Conservation (phyloP, 352 stramenopile species). For the Globisporangium mamillatum region DNA sequence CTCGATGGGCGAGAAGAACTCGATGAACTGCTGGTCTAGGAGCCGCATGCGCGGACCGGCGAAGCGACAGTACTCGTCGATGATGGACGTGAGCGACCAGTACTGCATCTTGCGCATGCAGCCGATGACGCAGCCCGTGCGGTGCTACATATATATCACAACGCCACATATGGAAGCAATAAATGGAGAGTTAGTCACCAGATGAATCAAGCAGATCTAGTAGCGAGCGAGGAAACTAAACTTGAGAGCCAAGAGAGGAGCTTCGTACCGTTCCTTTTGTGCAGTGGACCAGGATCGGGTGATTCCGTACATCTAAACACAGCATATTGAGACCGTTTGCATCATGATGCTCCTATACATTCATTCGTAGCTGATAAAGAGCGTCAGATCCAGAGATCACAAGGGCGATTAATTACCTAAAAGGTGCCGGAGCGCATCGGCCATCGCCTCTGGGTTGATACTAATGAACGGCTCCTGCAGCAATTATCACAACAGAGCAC, state of each 20-base stretch:
- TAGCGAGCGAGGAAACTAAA: neutral
- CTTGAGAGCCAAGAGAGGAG: neutral
- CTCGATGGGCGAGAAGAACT: constrained; percentile 83
- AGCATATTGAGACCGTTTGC: neutral
- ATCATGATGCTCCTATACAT: too few relatives aligned
- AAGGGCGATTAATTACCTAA: constrained; percentile 36
- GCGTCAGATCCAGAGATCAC: neutral
- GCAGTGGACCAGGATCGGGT: constrained; percentile 86
- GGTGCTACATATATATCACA: constrained; percentile 39
- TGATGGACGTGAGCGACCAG: constrained; percentile 85
- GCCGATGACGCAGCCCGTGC: constrained; percentile 81
- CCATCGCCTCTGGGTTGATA: constrained; percentile 83
- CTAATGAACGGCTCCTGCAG: constrained; percentile 86
- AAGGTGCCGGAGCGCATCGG: constrained; percentile 69
- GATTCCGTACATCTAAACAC: constrained; percentile 72
- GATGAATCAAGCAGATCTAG: neutral
- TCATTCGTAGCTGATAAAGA: neutral
- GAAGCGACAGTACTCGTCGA: constrained; percentile 87
- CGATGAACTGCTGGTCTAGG: constrained; percentile 88
- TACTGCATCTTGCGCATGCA: constrained; percentile 88
- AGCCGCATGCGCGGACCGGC: constrained; percentile 81
- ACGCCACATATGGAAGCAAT: neutral
- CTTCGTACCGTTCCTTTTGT: constrained; percentile 80
- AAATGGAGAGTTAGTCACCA: neutral
- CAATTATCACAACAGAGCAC: neutral